phyloP scores from a whole-genome alignment of 169 alveolate species.

The Cryptosporidium muris region DNA sequence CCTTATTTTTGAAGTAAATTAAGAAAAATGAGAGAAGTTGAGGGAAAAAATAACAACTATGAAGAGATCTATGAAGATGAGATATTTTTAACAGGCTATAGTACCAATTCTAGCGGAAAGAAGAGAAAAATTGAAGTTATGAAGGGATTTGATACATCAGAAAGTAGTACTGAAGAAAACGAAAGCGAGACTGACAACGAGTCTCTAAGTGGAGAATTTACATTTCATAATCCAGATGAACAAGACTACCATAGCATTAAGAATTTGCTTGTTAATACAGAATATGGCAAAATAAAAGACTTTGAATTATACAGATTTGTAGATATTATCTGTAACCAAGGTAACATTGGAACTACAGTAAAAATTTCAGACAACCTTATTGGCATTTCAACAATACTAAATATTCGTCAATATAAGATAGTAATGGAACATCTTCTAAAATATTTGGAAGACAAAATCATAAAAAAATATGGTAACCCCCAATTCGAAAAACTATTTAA shows the following conservation, averaged over 20 bases:
- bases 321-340: conserved; percentile 65
- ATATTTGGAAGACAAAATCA: not conserved
- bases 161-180: not conserved
- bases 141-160: not conserved
- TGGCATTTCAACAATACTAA: conserved; percentile 46
- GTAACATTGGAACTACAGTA: conserved; percentile 66
- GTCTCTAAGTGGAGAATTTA: conserved; percentile 44
- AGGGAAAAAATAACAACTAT: too few species aligned
- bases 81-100: conserved; percentile 8
- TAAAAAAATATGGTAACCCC: not conserved
- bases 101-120: not conserved
- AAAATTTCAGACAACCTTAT: conserved; percentile 31
- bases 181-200: conserved; percentile 1
- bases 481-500: conserved; percentile 22
- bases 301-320: conserved; percentile 46
- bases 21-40: too few species aligned
- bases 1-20: too few species aligned
- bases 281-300: conserved; percentile 22
- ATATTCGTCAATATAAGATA: conserved; percentile 28
- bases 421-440: conserved; percentile 9
- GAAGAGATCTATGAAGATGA: not conserved
- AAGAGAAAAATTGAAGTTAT: too few species aligned
- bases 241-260: conserved; percentile 48
- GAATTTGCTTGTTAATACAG: conserved; percentile 21
- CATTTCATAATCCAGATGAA: conserved; percentile 53